Evolutionary conservation across 441 rosid genomes (phyloP).

Genomic region (Croton laevigatus): DNA sequence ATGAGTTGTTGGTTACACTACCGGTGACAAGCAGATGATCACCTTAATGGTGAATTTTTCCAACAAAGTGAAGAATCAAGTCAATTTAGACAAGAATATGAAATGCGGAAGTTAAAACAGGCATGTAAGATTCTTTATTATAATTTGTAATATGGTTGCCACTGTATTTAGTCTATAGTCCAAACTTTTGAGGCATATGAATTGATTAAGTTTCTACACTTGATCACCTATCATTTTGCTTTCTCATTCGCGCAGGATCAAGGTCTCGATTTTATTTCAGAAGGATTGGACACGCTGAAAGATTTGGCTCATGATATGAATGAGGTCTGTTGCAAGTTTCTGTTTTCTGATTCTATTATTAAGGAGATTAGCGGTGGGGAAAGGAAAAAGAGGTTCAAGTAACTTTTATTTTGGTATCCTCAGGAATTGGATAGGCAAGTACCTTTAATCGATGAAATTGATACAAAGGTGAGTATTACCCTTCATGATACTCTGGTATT

Average conservation of each 20-base stretch:
- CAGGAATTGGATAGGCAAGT: slow-evolving; percentile 92
- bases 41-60: slow-evolving; percentile 64
- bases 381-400: not conserved
- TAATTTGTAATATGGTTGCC: not conserved
- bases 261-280: slow-evolving; percentile 82
- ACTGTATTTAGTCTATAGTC: not conserved
- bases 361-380: not conserved
- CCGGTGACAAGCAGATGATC: slow-evolving; percentile 43
- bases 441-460: slow-evolving; percentile 90
- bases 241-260: slow-evolving; percentile 50
- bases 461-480: slow-evolving; percentile 49
- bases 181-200: not conserved
- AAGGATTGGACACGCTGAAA: slow-evolving; percentile 78
- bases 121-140: slow-evolving; percentile 39
- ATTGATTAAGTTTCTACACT: slow-evolving; percentile 1
- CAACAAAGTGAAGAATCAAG: slow-evolving; percentile 68
- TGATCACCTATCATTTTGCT: slow-evolving; percentile 3
- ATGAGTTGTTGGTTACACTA: slow-evolving; percentile 3
- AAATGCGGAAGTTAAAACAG: slow-evolving; percentile 82
- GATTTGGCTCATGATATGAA: slow-evolving; percentile 85
- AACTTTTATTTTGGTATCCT: slow-evolving; percentile 11
- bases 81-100: slow-evolving; percentile 76
- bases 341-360: not conserved
- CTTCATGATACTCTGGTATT: slow-evolving; percentile 5
- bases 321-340: slow-evolving; percentile 44